Evolutionary conservation across 305 asterid genomes (phyloP).

Genomic region (Stenogyne calaminthoides): DNA sequence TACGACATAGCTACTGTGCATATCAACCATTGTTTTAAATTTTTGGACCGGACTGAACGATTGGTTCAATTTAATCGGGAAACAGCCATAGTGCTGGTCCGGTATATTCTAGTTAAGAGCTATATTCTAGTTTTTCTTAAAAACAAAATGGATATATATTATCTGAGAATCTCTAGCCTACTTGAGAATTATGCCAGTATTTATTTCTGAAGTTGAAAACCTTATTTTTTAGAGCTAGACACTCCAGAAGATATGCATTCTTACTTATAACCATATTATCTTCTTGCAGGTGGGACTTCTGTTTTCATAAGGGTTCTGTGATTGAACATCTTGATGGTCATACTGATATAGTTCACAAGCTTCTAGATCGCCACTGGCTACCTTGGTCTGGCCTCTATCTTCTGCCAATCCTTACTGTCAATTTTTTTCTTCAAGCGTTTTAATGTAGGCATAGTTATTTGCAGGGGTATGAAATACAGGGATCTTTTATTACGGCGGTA

Average conservation of each 20-base stretch:
- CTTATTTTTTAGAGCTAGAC: slow-evolving; percentile 15
- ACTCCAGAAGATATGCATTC: neutral
- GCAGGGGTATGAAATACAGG: slow-evolving; percentile 93
- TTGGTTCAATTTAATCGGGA: neutral
- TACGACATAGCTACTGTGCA: slow-evolving; percentile 17
- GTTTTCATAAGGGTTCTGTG: slow-evolving; percentile 82
- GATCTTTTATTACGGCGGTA: slow-evolving; percentile 92
- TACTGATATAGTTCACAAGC: slow-evolving; percentile 90
- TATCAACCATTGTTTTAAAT: neutral
- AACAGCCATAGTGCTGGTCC: neutral
- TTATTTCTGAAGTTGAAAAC: slow-evolving; percentile 7
- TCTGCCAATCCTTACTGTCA: slow-evolving; percentile 24
- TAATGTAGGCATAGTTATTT: slow-evolving; percentile 27
- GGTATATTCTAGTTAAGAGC: slow-evolving; percentile 3
- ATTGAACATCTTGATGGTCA: slow-evolving; percentile 98
- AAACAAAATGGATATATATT: neutral
- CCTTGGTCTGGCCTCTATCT: slow-evolving; percentile 71
- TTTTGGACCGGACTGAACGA: neutral
- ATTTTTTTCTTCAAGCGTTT: slow-evolving; percentile 2
- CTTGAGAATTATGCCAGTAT: slow-evolving; percentile 23
- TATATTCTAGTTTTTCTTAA: neutral
- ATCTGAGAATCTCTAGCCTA: slow-evolving; percentile 14
- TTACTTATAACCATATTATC: slow-evolving; percentile 20
- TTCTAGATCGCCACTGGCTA: slow-evolving; percentile 76
- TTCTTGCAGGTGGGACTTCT: slow-evolving; percentile 94